Percentiles rank a stretch among this genome's conserved stretches.
Conservation (phyloP, 1,284 basidiomycete species). For the Trametes versicolor region DNA sequence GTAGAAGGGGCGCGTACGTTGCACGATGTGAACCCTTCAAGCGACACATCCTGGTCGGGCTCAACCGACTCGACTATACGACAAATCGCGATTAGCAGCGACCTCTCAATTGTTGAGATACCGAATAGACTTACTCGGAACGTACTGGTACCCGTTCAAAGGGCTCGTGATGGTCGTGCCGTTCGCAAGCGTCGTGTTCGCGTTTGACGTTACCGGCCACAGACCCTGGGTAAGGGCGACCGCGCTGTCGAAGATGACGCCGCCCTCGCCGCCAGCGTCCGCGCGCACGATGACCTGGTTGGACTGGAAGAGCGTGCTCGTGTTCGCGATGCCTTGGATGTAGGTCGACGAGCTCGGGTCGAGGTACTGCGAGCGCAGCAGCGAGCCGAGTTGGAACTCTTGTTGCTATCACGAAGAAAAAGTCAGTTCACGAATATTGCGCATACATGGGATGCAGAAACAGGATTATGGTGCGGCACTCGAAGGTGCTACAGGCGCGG, state of each 20-base stretch:
- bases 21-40: constrained; percentile 59
- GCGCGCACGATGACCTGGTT: constrained; percentile 52
- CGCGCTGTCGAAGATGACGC: constrained; percentile 60
- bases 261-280: constrained; percentile 60
- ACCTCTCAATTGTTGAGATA: neutral
- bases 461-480: neutral
- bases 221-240: constrained; percentile 58
- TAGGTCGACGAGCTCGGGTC: constrained; percentile 44
- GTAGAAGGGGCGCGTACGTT: constrained; percentile 39
- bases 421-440: neutral
- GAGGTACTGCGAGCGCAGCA: constrained; percentile 55
- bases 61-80: constrained; percentile 54
- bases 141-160: constrained; percentile 65
- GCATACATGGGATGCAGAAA: neutral
- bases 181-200: constrained; percentile 54
- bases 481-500: neutral
- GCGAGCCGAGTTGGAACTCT: constrained; percentile 55
- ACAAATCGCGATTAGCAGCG: neutral
- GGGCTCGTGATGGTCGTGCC: constrained; percentile 58
- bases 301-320: constrained; percentile 46
- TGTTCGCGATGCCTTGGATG: constrained; percentile 46
- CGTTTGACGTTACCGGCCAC: constrained; percentile 51
- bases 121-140: constrained; percentile 59
- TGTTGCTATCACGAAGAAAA: constrained; percentile 43
- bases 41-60: constrained; percentile 51